Conservation (phyloP, 768 basidiomycete species). For the Lepiota brunneoincarnata region DNA sequence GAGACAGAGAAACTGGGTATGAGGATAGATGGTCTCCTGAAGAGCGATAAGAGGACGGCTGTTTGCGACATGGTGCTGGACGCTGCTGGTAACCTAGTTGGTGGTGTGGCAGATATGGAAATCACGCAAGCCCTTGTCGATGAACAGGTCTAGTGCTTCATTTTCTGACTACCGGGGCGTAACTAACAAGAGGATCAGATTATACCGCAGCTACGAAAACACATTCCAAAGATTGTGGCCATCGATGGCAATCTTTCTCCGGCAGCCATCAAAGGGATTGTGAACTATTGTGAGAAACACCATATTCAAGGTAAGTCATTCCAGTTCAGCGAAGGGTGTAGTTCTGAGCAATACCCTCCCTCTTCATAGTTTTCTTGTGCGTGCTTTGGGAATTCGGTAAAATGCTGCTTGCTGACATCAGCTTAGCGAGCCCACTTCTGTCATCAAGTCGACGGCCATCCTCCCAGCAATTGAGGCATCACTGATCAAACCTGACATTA, state of each 20-base stretch:
- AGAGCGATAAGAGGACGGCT: slow-evolving; percentile 51
- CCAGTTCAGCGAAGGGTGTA: not conserved
- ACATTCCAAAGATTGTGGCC: slow-evolving; percentile 58
- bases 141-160: slow-evolving; percentile 32
- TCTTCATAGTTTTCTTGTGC: slow-evolving; percentile 69
- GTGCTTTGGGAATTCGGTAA: slow-evolving; percentile 20
- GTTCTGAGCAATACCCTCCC: slow-evolving; percentile 6
- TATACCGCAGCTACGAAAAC: slow-evolving; percentile 41
- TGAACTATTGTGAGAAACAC: slow-evolving; percentile 46
- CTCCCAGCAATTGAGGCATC: slow-evolving; percentile 55
- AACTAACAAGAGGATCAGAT: slow-evolving; percentile 37
- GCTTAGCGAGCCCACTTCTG: slow-evolving; percentile 89
- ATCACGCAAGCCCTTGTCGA: slow-evolving; percentile 50
- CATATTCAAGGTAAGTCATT: slow-evolving; percentile 51
- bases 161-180: not conserved
- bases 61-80: slow-evolving; percentile 89
- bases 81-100: slow-evolving; percentile 61
- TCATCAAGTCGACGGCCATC: slow-evolving; percentile 73
- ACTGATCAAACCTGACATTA: slow-evolving; percentile 19
- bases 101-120: slow-evolving; percentile 94
- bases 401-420: slow-evolving; percentile 9
- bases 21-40: slow-evolving; percentile 74
- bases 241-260: slow-evolving; percentile 76
- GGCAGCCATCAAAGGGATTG: slow-evolving; percentile 46
- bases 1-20: slow-evolving; percentile 66